Evolutionary conservation across 2,329 filamentous ascomycete genomes (phyloP), one percentile per base, ranked within the genome.

Genomic region (Eutypella sp.): DNA sequence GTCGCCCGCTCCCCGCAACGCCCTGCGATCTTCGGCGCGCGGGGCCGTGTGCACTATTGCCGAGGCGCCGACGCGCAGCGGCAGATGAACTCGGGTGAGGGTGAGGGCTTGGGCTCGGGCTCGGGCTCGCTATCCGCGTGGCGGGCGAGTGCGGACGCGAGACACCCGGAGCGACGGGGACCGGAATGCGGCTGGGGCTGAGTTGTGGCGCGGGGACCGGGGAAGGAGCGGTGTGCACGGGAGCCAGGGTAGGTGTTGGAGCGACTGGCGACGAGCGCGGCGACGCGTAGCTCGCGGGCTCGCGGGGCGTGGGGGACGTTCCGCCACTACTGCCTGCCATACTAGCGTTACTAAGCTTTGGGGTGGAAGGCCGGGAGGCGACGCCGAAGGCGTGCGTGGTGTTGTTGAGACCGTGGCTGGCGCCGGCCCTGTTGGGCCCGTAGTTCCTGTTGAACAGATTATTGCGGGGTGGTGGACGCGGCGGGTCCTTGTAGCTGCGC

Each of bases 241-340:
- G 13, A 13, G 23, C 37, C 23, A 15, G 11, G 29, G 11, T 13
- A 8, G 27, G 18, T 31, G 36, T 20, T 15, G 36, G 41, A 6
- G 50, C 42, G 11, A 51, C 47, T 55, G 61, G 60, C 39, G 55
- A 49, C 29, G 73, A 73, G 10, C 77, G 69, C 3, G 74, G 65
- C 1, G 71, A 71, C 3, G 79, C 78, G 47, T 75, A 75, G 41
- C 78, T 81, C 2, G 80, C 79, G 3, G 74, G 68, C 25, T 75
- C 69, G 16, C 61, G 62, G 3, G 74, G 57, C 5, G 20, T 11
- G 4, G 59, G 57, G 1, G 74, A 33, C 11, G 11, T 5, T 33
- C 8, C 25, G 25, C 25, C 13, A 8, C 25, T 13, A 29, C 7
- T 29, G 13, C 13, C 7, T 29, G 13, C 13, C 7, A 13, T 29